These are phyloP conservation scores for Sporothrix inflata DNA, from an alignment of 2,329 filamentous ascomycete genomes.

Conservation along the genomic window DNA sequence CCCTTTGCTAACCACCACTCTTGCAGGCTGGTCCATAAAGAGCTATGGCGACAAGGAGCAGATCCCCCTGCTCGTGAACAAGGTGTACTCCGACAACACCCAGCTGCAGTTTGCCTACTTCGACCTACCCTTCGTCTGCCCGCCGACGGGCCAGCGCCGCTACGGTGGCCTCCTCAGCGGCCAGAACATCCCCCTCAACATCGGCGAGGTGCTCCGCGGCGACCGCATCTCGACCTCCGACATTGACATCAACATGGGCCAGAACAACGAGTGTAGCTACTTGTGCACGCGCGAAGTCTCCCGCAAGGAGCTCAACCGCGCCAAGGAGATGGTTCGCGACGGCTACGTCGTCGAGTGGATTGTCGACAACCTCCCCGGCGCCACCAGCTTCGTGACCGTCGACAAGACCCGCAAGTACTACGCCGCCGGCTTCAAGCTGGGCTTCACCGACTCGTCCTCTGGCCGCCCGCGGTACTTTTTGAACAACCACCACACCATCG, in stretches of 20 bases:
- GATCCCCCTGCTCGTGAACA: slow-evolving; percentile 87
- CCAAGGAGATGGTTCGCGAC: slow-evolving; percentile 72
- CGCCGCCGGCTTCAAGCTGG: slow-evolving; percentile 85
- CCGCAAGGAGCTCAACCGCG: slow-evolving; percentile 66
- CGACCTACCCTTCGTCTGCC: slow-evolving; percentile 85
- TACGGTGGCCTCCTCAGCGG: slow-evolving; percentile 73
- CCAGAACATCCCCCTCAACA: slow-evolving; percentile 77
- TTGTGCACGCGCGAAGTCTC: slow-evolving; percentile 72
- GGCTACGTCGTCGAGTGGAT: slow-evolving; percentile 94
- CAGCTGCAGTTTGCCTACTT: slow-evolving; percentile 92
- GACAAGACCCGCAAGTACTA: slow-evolving; percentile 88
- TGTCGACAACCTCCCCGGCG: slow-evolving; percentile 86
- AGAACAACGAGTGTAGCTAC: slow-evolving; percentile 71
- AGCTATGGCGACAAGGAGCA: slow-evolving; percentile 76
- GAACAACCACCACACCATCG: slow-evolving; percentile 86
- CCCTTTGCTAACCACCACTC: slow-evolving; percentile 25
- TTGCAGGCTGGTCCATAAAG: slow-evolving; percentile 77
- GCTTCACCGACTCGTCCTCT: slow-evolving; percentile 69
- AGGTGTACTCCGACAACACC: slow-evolving; percentile 86
- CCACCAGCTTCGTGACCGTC: slow-evolving; percentile 84
- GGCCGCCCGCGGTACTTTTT: slow-evolving; percentile 69
- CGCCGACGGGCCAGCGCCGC: slow-evolving; percentile 69
- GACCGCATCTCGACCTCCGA: slow-evolving; percentile 85
- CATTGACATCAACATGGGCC: slow-evolving; percentile 76
- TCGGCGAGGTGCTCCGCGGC: slow-evolving; percentile 84